A percentile compares a stretch with the other conserved stretches of the same genome.
Conservation (phyloP, 2,329 filamentous ascomycete species). For the Beauveria varroae region DNA sequence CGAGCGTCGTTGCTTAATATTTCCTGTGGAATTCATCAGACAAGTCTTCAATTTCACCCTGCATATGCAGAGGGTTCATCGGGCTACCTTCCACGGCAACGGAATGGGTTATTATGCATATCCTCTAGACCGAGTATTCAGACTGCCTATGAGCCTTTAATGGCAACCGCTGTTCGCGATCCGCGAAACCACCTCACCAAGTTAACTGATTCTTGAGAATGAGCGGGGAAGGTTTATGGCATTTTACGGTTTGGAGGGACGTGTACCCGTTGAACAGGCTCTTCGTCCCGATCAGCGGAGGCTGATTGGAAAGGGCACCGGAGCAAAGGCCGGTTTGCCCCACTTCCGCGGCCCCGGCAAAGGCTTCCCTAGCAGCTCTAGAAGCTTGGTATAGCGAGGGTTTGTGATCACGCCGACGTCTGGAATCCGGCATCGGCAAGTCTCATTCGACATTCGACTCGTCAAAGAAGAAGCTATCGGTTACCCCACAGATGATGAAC, state of each 20-base stretch:
- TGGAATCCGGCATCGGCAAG: too few species aligned
- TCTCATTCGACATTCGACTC: too few species aligned
- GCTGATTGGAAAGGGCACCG: neutral
- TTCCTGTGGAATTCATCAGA: too few species aligned
- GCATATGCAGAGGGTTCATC: neutral
- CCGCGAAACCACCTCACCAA: neutral
- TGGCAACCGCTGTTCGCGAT: neutral
- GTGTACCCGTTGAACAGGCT: neutral
- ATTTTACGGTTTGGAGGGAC: neutral
- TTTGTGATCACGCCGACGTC: neutral
- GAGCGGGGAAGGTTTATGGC: neutral
- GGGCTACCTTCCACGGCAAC: neutral
- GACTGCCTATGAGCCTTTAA: too few species aligned
- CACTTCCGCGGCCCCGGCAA: conserved; percentile 4
- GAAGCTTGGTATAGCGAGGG: neutral
- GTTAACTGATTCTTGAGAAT: too few species aligned
- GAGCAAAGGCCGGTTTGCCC: conserved; percentile 4
- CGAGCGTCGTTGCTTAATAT: neutral
- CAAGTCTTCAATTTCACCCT: neutral
- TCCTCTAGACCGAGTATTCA: neutral
- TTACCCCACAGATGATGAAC: too few species aligned
- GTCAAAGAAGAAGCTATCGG: too few species aligned
- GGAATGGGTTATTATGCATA: neutral
- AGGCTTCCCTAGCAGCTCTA: neutral
- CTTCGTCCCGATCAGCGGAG: conserved; percentile 6